phyloP scores from a whole-genome alignment of 345 rosid genomes.

The Aquilaria sinensis region DNA sequence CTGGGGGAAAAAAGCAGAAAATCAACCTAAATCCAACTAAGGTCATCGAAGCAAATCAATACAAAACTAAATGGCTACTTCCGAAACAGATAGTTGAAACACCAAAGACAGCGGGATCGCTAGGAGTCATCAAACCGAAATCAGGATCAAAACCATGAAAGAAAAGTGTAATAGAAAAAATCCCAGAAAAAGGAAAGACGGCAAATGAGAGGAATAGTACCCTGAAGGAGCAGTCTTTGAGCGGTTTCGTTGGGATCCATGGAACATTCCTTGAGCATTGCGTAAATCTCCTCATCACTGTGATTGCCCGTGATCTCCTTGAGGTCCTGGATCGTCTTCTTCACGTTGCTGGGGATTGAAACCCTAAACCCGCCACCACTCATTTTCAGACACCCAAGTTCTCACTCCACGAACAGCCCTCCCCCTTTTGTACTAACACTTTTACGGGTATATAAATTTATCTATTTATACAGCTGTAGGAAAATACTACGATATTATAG shows the following conservation, averaged over 20 bases:
- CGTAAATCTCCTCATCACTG: constrained; percentile 87
- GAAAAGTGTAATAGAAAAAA: constrained; percentile 9
- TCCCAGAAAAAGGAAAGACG: neutral
- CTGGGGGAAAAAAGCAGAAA: too few species aligned
- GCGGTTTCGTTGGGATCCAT: constrained; percentile 93
- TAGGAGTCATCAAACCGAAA: constrained; percentile 7
- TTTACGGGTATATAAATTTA: too few species aligned
- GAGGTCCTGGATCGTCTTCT: constrained; percentile 63
- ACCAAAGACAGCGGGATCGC: neutral
- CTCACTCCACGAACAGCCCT: constrained; percentile 11
- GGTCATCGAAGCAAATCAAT: too few species aligned
- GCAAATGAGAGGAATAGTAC: constrained; percentile 23
- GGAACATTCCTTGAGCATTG: constrained; percentile 84
- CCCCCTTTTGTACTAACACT: constrained; percentile 7
- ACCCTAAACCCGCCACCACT: constrained; percentile 71
- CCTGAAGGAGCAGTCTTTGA: constrained; percentile 65
- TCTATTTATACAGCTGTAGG: too few species aligned
- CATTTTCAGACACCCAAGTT: constrained; percentile 42
- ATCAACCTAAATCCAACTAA: too few species aligned
- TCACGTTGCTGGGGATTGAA: constrained; percentile 50
- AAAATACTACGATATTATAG: too few species aligned
- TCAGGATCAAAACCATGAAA: constrained; percentile 3
- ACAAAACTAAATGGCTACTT: too few species aligned
- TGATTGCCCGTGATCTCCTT: constrained; percentile 80
- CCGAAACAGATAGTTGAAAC: neutral